Percentiles rank a stretch among this genome's conserved stretches.
phyloP scores from a whole-genome alignment of 192 early-diverging fungal species.

The Geosiphon pyriformis region DNA sequence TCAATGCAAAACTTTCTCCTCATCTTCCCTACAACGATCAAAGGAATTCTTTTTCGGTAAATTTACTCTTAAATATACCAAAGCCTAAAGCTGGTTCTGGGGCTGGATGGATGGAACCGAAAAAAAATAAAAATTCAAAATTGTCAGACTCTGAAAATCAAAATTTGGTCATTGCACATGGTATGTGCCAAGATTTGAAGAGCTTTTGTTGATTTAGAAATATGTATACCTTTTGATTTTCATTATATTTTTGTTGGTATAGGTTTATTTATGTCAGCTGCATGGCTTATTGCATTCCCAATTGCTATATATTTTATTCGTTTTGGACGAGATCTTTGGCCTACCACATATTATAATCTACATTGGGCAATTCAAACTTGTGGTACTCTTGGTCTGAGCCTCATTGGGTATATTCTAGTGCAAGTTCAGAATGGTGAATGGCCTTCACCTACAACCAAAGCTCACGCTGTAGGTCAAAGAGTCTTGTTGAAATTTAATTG shows the following conservation, averaged over 20 bases:
- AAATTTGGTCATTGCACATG: constrained; percentile 12
- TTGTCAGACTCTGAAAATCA: too few species aligned
- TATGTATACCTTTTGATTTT: neutral
- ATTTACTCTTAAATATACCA: neutral
- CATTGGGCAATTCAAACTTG: neutral
- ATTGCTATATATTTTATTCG: neutral
- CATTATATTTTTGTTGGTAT: neutral
- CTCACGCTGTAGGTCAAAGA: neutral
- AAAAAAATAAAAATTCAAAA: too few species aligned
- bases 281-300: neutral
- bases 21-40: neutral
- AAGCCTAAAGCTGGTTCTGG: neutral
- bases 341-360: neutral
- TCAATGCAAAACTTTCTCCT: neutral
- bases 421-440: neutral
- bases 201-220: neutral
- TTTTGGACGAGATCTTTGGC: neutral
- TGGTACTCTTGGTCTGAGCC: neutral
- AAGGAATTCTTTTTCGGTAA: too few species aligned
- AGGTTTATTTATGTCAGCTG: neutral
- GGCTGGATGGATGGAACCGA: neutral
- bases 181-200: neutral
- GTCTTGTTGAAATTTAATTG: too few species aligned
- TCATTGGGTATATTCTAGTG: neutral
- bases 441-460: neutral